Evolutionary conservation across 2,329 filamentous ascomycete species (phyloP), one percentile per base, ranked within the genome.

Genomic region (Aspergillus sp.): DNA sequence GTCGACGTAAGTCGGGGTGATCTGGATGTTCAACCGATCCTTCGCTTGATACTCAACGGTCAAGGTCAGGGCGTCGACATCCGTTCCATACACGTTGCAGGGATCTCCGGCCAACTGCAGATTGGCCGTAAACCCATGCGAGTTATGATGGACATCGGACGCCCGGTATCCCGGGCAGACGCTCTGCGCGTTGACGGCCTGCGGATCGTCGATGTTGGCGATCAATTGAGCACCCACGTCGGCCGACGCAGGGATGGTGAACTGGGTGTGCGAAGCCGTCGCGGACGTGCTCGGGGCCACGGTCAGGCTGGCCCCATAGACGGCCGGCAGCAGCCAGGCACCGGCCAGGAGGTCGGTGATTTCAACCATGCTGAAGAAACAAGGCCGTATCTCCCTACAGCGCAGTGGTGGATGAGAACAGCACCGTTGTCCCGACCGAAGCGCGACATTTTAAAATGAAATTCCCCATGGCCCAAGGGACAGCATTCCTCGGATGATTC

Each of bases 61-160:
- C 29, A 95, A 74, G 32, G 78, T 80, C 45, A 95, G 74, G 4
- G 80, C 75, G 20, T 85, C 78, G 23, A 95, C 75, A 65, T 95
- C 91, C 6, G 80, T 87, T 0, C 91, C 90, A 58, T 93, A 95
- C 19, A 84, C 81, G 69, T 93, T 88, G 75, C 90, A 85, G 25
- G 81, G 66, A 19, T 73, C 59, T 3, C 82, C 83, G 34, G 80
- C 81, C 49, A 85, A 65, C 0, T 62, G 72, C 60, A 85, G 63
- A 4, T 71, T 76, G 6, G 82, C 83, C 2, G 73, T 78, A 47
- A 85, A 72, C 3, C 81, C 81, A 54, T 69, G 64, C 3, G 68
- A 59, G 11, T 71, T 76, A 20, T 76, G 67, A 40, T 75, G 59
- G 10, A 85, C 72, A 54, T 78, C 70, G 2, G 74, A 78, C 2